Conservation (phyloP, 106 monocot species). For the Posidonia australis region DNA sequence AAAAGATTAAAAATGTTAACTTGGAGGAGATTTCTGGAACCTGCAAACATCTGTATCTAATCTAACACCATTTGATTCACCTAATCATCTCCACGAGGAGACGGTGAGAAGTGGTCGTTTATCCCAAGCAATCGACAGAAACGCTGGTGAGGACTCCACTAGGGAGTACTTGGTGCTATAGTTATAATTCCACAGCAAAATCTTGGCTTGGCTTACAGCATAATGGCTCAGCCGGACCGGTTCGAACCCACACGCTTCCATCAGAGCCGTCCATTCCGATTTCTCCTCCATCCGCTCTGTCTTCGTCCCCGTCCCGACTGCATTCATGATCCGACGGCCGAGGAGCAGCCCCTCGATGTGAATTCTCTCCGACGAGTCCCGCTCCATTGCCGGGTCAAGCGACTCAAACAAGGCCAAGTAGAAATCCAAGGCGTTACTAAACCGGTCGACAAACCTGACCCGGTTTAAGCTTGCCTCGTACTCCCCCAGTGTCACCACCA, state of each 20-base stretch:
- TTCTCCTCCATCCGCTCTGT: conserved; percentile 51
- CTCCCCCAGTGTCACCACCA: conserved; percentile 83
- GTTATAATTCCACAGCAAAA: conserved; percentile 84
- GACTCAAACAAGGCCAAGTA: conserved; percentile 70
- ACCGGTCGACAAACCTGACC: conserved; percentile 24
- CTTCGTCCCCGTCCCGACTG: conserved; percentile 31
- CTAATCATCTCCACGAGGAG: conserved; percentile 79
- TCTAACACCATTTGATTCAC: no score
- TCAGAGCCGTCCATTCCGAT: conserved; percentile 50
- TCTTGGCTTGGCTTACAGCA: conserved; percentile 85
- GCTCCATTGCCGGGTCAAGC: conserved; percentile 51
- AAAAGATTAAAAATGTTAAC: no score
- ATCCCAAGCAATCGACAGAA: conserved; percentile 72
- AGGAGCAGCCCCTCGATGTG: conserved; percentile 57
- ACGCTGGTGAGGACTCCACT: conserved; percentile 47
- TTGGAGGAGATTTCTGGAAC: no score
- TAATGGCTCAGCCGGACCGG: conserved; percentile 57
- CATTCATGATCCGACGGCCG: conserved; percentile 43
- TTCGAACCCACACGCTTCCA: conserved; percentile 59
- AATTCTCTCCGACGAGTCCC: conserved; percentile 50
- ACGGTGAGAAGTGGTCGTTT: conserved; percentile 66
- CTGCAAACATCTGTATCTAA: neutral
- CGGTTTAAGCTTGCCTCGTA: conserved; percentile 44
- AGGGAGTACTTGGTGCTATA: conserved; percentile 66
- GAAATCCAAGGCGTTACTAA: conserved; percentile 46